phyloP scores from a whole-genome alignment of 2,329 filamentous ascomycete genomes.

The Bipolaris oryzae region DNA sequence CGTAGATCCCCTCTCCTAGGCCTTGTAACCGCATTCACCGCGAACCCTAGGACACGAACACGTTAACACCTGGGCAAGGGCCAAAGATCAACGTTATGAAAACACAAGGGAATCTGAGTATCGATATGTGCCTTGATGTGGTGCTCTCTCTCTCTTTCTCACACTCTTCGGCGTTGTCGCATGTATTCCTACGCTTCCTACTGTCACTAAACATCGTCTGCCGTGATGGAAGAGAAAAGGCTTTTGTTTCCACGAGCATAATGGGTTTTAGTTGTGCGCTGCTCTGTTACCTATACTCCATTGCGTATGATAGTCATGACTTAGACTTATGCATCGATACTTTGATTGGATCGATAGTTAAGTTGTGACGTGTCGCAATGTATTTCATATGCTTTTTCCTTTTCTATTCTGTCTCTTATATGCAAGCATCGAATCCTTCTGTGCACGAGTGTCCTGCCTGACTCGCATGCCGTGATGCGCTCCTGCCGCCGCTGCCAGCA shows the following conservation, averaged over 20 bases:
- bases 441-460: neutral
- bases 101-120: neutral
- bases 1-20: slow-evolving; percentile 64
- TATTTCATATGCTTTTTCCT: neutral
- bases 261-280: slow-evolving; percentile 27
- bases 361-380: neutral
- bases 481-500: neutral
- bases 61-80: slow-evolving; percentile 1
- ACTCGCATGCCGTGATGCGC: neutral
- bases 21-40: slow-evolving; percentile 19
- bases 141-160: slow-evolving; percentile 13
- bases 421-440: neutral
- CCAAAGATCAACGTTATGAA: neutral
- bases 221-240: slow-evolving; percentile 20
- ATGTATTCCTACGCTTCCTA: slow-evolving; percentile 48
- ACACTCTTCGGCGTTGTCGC: slow-evolving; percentile 33
- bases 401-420: neutral
- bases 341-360: neutral
- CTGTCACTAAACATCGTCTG: slow-evolving; percentile 46
- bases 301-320: slow-evolving; percentile 34
- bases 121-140: slow-evolving; percentile 4
- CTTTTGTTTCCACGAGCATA: slow-evolving; percentile 17
- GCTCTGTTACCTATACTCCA: slow-evolving; percentile 41
- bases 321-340: slow-evolving; percentile 11
- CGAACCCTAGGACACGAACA: neutral